These are phyloP conservation scores for Arthrobotrys entomopaga DNA, from an alignment of 2,329 filamentous ascomycete genomes.

Conservation along the genomic window DNA sequence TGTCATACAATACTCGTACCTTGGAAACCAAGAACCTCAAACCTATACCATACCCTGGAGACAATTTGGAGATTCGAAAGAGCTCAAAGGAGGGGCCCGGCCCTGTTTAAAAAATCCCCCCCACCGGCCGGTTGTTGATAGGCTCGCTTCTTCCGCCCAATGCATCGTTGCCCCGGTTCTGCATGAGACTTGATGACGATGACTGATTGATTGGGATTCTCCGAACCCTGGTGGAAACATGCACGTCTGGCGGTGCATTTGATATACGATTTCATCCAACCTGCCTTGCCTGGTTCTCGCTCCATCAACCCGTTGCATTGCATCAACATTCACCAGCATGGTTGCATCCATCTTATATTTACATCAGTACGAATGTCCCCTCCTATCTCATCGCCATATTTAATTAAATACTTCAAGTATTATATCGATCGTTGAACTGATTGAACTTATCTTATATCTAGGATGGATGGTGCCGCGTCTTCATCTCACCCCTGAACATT, in stretches of 20 bases:
- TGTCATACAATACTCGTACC: no score
- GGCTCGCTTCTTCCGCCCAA: neutral
- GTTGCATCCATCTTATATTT: neutral
- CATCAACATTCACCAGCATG: neutral
- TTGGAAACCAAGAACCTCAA: no score
- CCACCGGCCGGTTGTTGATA: neutral
- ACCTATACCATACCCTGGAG: no score
- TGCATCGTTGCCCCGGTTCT: neutral
- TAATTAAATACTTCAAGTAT: neutral
- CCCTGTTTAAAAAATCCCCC: no score
- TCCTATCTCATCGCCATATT: neutral
- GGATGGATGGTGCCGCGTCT: neutral
- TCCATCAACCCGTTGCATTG: neutral
- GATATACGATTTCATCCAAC: neutral
- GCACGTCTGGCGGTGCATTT: no score
- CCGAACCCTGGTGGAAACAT: neutral
- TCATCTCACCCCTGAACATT: constrained; percentile 2
- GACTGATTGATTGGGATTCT: neutral
- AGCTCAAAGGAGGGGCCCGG: no score
- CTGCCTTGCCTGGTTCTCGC: neutral
- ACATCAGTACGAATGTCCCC: neutral
- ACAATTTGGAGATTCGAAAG: no score
- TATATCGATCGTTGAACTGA: no score
- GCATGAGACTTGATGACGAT: neutral
- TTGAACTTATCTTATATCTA: neutral